These are phyloP conservation scores for Penstemon eatonii DNA, from an alignment of 257 asterid genomes.

Conservation along the genomic window DNA sequence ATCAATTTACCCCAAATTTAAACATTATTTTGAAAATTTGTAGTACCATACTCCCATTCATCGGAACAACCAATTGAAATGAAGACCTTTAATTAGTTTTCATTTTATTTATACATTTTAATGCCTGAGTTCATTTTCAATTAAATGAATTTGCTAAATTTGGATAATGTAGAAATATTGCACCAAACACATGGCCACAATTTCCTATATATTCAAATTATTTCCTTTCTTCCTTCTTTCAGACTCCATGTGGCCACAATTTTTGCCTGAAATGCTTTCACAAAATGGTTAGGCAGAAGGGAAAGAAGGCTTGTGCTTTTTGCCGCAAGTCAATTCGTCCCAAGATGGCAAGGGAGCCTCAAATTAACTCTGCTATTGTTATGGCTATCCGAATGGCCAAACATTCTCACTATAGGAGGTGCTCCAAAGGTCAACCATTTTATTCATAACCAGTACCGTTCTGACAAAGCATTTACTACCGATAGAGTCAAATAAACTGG, in stretches of 20 bases:
- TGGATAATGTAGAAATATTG: too few relatives aligned
- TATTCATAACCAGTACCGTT: conserved; percentile 79
- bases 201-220: not conserved
- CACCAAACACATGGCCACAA: too few relatives aligned
- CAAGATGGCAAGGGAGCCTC: conserved; percentile 80
- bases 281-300: conserved; percentile 60
- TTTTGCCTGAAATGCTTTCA: conserved; percentile 90
- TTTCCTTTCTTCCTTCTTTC: conserved; percentile 29
- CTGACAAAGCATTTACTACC: conserved; percentile 89
- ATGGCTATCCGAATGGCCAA: conserved; percentile 79
- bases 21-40: too few relatives aligned
- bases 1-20: too few relatives aligned
- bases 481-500: conserved; percentile 80
- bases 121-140: too few relatives aligned
- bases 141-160: too few relatives aligned
- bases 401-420: conserved; percentile 49
- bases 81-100: too few relatives aligned
- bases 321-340: conserved; percentile 67
- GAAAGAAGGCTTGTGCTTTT: conserved; percentile 66
- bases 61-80: too few relatives aligned
- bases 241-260: conserved; percentile 98
- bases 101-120: too few relatives aligned
- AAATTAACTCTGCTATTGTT: conserved; percentile 82
- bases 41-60: too few relatives aligned
- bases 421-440: conserved; percentile 51